Conservation (phyloP, 176 grass and related monocot species). For the sorghum (Sorghum bicolor) region DNA sequence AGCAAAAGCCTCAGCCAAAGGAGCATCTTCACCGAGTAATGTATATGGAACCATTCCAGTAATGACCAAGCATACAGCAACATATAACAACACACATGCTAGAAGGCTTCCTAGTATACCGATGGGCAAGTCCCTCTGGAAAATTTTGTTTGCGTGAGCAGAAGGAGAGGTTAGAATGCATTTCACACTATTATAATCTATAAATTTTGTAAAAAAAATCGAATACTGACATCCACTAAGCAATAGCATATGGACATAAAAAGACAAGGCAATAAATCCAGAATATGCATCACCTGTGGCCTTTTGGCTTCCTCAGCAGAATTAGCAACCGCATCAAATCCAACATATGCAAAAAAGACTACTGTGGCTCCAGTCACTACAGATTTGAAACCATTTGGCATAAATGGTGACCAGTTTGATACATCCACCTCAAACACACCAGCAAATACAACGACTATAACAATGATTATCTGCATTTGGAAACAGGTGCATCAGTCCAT, state of each 20-base stretch:
- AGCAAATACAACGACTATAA: slow-evolving; percentile 74
- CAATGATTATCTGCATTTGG: slow-evolving; percentile 68
- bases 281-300: slow-evolving; percentile 57
- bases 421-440: slow-evolving; percentile 94
- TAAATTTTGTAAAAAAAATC: neutral
- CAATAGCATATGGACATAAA: slow-evolving; percentile 1
- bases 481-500: slow-evolving; percentile 3
- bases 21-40: slow-evolving; percentile 80
- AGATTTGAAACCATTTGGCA: slow-evolving; percentile 86
- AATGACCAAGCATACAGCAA: slow-evolving; percentile 95
- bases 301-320: slow-evolving; percentile 96
- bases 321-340: slow-evolving; percentile 98
- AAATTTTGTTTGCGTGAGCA: slow-evolving; percentile 22
- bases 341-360: slow-evolving; percentile 97
- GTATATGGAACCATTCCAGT: slow-evolving; percentile 97
- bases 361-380: slow-evolving; percentile 93
- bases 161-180: slow-evolving; percentile 22
- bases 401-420: slow-evolving; percentile 97
- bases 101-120: slow-evolving; percentile 89
- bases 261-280: neutral
- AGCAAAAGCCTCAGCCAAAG: slow-evolving; percentile 92
- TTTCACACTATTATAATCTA: neutral
- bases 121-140: slow-evolving; percentile 83
- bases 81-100: slow-evolving; percentile 71
- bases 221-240: neutral